A percentile compares a stretch with the other conserved stretches of the same genome.
Evolutionary conservation across 225 moss, liverwort and hornwort species (phyloP).

Genomic region (Anthoceros angustus): DNA sequence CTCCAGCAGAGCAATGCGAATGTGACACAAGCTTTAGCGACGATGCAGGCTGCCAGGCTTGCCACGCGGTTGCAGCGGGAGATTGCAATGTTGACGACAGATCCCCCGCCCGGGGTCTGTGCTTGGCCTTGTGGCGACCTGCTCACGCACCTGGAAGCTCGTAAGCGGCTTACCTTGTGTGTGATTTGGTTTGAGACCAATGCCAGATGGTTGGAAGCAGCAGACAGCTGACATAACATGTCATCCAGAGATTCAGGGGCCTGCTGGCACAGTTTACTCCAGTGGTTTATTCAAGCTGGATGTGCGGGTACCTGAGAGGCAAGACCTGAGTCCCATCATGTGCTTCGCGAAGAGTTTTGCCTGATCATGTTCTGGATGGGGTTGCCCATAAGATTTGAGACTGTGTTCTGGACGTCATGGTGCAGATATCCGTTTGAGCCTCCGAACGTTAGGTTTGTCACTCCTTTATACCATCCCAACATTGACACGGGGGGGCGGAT

Average conservation of each 20-base stretch:
- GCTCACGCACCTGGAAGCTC: conserved; percentile 58
- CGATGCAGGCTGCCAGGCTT: conserved; percentile 52
- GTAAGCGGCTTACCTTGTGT: conserved; percentile 18
- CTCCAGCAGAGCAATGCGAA: no score
- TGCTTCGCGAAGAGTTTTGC: not conserved
- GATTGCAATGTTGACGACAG: conserved; percentile 60
- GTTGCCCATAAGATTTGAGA: not conserved
- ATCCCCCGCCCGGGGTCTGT: conserved; percentile 75
- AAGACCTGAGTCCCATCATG: conserved; percentile 3
- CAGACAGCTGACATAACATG: no score
- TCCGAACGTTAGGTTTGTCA: conserved; percentile 63
- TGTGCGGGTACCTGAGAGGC: conserved; percentile 61
- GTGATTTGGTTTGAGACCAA: not conserved
- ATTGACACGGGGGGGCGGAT: conserved; percentile 79
- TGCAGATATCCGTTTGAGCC: conserved; percentile 88
- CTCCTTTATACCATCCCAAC: conserved; percentile 80
- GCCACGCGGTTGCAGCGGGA: conserved; percentile 64
- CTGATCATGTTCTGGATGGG: not conserved
- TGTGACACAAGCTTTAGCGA: not conserved
- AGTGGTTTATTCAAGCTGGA: conserved; percentile 70
- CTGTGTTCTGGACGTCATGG: not conserved
- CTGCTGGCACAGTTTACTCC: conserved; percentile 52
- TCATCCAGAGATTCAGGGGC: conserved; percentile 65
- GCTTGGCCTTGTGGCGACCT: conserved; percentile 60
- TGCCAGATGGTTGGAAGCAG: not conserved